Percentiles rank a stretch among this genome's conserved stretches.
These are phyloP conservation scores for Lactarius evosmus DNA, from an alignment of 768 basidiomycete species.

Conservation along the genomic window DNA sequence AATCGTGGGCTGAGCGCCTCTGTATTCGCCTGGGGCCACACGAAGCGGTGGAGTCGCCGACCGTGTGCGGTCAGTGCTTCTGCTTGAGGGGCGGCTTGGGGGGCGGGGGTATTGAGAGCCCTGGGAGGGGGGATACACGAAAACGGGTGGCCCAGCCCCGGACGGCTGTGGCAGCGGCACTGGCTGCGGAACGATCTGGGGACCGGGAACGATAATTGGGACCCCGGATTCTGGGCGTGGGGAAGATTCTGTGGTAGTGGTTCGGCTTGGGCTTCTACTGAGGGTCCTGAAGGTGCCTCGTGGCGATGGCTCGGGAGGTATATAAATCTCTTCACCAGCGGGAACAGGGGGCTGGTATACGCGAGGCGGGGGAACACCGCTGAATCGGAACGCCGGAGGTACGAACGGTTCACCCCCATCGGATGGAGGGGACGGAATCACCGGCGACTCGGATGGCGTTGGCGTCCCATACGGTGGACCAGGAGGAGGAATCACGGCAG, in stretches of 20 bases:
- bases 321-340: not conserved
- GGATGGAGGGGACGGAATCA: slow-evolving; percentile 21
- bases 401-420: not conserved
- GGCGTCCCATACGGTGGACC: slow-evolving; percentile 9
- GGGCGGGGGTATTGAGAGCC: not conserved
- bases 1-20: slow-evolving; percentile 9
- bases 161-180: not conserved
- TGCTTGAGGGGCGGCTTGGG: slow-evolving; percentile 5
- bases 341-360: slow-evolving; percentile 24
- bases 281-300: not conserved
- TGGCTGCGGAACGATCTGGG: not conserved
- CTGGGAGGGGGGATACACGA: slow-evolving; percentile 15
- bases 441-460: slow-evolving; percentile 11
- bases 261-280: not conserved
- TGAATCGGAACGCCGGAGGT: not conserved
- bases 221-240: slow-evolving; percentile 6
- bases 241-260: not conserved
- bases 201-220: slow-evolving; percentile 13
- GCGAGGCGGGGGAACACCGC: not conserved
- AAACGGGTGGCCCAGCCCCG: not conserved
- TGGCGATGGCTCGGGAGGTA: slow-evolving; percentile 20
- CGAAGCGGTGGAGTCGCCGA: not conserved
- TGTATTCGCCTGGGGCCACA: not conserved
- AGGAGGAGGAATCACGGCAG: not conserved
- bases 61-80: not conserved